These are phyloP conservation scores for Saccharomycopsis synnaedendra DNA, from an alignment of 805 yeast species.

Conservation along the genomic window DNA sequence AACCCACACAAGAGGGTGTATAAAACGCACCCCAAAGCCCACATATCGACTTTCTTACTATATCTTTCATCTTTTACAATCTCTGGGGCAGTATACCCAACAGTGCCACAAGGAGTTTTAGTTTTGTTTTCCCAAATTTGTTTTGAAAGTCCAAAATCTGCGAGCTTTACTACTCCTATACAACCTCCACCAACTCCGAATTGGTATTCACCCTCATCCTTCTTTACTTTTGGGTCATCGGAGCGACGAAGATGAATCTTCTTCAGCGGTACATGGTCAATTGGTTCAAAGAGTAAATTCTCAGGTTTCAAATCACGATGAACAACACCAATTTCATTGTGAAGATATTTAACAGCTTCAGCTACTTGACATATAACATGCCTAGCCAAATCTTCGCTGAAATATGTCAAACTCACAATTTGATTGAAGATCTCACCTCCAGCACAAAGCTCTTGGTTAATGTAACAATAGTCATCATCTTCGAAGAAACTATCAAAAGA, in stretches of 20 bases:
- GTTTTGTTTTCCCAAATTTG: slow-evolving; percentile 81
- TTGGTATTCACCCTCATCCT: slow-evolving; percentile 78
- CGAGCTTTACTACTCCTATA: slow-evolving; percentile 79
- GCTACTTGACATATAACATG: slow-evolving; percentile 57
- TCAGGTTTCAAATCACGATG: slow-evolving; percentile 83
- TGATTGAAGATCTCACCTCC: slow-evolving; percentile 74
- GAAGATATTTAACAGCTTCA: slow-evolving; percentile 55
- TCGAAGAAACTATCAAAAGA: slow-evolving; percentile 56
- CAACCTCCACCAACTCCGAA: slow-evolving; percentile 88
- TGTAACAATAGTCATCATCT: slow-evolving; percentile 46
- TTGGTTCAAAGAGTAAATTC: slow-evolving; percentile 55
- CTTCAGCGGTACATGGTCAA: slow-evolving; percentile 33
- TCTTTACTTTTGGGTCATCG: slow-evolving; percentile 59
- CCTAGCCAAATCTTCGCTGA: slow-evolving; percentile 52
- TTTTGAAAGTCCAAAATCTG: slow-evolving; percentile 93
- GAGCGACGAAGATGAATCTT: slow-evolving; percentile 37
- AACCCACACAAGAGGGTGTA: slow-evolving; percentile 93
- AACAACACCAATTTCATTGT: slow-evolving; percentile 63
- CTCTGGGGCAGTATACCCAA: slow-evolving; percentile 97
- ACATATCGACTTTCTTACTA: slow-evolving; percentile 93
- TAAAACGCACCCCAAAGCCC: slow-evolving; percentile 96
- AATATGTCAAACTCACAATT: slow-evolving; percentile 55
- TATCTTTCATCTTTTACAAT: slow-evolving; percentile 89
- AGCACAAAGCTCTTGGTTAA: slow-evolving; percentile 58
- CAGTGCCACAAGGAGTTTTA: slow-evolving; percentile 97